A percentile compares a stretch with the other conserved stretches of the same genome.
Conservation (phyloP, 2,329 filamentous ascomycete genomes). For the Fusarium stilboides region DNA sequence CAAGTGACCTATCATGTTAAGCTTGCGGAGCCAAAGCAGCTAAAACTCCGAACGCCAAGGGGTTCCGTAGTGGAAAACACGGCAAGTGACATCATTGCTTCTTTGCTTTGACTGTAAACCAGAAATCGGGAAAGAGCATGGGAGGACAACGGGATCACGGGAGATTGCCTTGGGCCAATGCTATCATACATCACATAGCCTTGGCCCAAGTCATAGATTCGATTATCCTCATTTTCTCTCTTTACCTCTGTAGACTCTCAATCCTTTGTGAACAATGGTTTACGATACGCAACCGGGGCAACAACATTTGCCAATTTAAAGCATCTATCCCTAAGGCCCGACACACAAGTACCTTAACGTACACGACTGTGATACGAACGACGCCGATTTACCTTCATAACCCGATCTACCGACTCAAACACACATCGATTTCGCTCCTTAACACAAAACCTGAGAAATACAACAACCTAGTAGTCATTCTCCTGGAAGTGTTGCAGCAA, state of each 20-base stretch:
- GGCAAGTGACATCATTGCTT: conserved; percentile 43
- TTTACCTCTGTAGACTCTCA: neutral
- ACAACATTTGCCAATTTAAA: conserved; percentile 9
- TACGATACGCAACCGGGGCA: conserved; percentile 5
- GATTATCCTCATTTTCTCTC: neutral
- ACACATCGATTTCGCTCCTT: neutral
- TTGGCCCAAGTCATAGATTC: neutral
- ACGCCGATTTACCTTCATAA: conserved; percentile 7
- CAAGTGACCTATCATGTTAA: conserved; percentile 18
- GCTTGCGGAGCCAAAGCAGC: conserved; percentile 18
- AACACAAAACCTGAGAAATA: neutral
- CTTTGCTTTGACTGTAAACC: neutral
- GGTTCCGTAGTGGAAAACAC: conserved; percentile 19
- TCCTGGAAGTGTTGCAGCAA: conserved; percentile 1
- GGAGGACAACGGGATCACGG: conserved; percentile 5
- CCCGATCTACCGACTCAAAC: neutral
- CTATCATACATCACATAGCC: conserved; percentile 3
- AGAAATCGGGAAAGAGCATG: conserved; percentile 30
- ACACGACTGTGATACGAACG: conserved; percentile 14
- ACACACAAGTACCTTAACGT: conserved; percentile 8
- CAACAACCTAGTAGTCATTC: neutral
- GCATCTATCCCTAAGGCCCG: conserved; percentile 3
- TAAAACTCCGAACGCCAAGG: conserved; percentile 32
- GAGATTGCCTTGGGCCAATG: conserved; percentile 15
- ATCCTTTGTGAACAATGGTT: conserved; percentile 5